Evolutionary conservation across 202 grass and related monocot genomes (phyloP).

Genomic region (Brachypodium distachyon): DNA sequence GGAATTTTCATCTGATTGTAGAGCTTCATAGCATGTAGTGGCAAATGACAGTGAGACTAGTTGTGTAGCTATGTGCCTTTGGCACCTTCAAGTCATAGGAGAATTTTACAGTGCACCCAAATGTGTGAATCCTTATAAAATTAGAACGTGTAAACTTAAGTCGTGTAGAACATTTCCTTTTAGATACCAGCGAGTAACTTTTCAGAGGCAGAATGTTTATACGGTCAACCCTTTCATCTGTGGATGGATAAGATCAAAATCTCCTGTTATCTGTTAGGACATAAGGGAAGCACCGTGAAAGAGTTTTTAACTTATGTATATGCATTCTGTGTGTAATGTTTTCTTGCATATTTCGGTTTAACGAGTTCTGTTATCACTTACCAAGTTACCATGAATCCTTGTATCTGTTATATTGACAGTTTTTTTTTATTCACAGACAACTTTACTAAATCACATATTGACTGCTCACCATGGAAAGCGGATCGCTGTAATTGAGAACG

Average conservation of each 20-base stretch:
- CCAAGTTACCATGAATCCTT: background rate
- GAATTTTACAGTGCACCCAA: background rate
- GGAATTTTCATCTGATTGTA: background rate
- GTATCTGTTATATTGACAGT: background rate
- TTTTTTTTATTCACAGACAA: conserved; percentile 58
- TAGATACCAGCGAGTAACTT: background rate
- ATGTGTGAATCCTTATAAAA: background rate
- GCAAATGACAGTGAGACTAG: background rate
- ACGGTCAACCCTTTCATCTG: background rate
- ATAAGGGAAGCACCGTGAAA: background rate
- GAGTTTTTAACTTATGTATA: background rate
- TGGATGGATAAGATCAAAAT: too few relatives aligned
- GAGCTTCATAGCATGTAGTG: background rate
- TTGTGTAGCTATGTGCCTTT: background rate
- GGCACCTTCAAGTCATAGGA: background rate
- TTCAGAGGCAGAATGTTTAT: background rate
- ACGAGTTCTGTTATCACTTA: background rate
- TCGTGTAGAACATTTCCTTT: background rate
- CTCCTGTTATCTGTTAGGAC: too few relatives aligned
- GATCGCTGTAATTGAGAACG: conserved; percentile 97
- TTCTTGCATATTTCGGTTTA: background rate
- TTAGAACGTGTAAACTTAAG: background rate
- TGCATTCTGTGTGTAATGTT: background rate
- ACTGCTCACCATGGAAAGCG: conserved; percentile 63
- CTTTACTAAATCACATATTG: conserved; percentile 96